These are phyloP conservation scores for Shiraia bambusicola DNA, from an alignment of 2,329 filamentous ascomycete genomes.

Conservation along the genomic window DNA sequence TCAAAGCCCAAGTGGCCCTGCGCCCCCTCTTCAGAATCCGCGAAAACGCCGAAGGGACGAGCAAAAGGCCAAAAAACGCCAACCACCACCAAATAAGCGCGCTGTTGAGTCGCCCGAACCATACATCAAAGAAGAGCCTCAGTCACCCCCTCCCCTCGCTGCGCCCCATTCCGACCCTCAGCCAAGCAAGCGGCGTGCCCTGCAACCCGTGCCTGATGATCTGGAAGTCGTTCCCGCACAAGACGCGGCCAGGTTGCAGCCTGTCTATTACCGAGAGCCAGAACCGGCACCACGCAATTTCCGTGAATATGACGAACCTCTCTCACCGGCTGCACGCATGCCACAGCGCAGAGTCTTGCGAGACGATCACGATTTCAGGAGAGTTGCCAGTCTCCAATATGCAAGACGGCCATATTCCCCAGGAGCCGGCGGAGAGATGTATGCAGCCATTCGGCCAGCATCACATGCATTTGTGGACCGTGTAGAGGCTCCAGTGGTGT, in stretches of 20 bases:
- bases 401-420: conserved; percentile 49
- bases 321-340: conserved; percentile 43
- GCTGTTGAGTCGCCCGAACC: conserved; percentile 46
- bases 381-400: conserved; percentile 52
- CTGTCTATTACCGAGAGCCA: conserved; percentile 50
- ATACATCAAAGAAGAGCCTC: conserved; percentile 63
- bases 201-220: conserved; percentile 40
- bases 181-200: conserved; percentile 44
- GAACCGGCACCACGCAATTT: conserved; percentile 40
- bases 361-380: conserved; percentile 50
- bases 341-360: conserved; percentile 44
- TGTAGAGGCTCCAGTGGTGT: conserved; percentile 35
- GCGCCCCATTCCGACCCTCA: conserved; percentile 41
- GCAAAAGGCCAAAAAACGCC: conserved; percentile 38
- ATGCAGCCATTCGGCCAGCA: conserved; percentile 45
- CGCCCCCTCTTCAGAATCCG: conserved; percentile 48
- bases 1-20: conserved; percentile 49
- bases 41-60: conserved; percentile 55
- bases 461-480: conserved; percentile 48
- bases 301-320: conserved; percentile 46
- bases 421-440: conserved; percentile 33
- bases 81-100: conserved; percentile 41
- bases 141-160: conserved; percentile 61
- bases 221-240: conserved; percentile 45
- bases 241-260: conserved; percentile 43